phyloP scores from a whole-genome alignment of 2,329 filamentous ascomycete species.

The Myrmaecium sp. region DNA sequence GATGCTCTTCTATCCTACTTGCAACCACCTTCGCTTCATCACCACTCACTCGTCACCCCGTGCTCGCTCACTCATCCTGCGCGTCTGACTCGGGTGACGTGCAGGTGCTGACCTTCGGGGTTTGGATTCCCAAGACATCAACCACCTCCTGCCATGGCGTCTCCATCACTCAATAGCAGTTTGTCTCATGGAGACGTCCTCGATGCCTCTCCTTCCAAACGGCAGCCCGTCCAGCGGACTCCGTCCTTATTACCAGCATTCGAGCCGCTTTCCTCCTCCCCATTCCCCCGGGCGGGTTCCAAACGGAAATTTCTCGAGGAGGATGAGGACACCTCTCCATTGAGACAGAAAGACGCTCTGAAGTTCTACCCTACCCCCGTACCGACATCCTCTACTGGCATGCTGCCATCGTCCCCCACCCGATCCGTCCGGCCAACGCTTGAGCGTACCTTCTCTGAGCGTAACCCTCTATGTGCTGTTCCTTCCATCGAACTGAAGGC shows the following conservation, averaged over 20 bases:
- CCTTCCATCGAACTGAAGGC: constrained; percentile 67
- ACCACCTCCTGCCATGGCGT: too few relatives aligned
- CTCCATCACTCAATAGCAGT: constrained; percentile 6
- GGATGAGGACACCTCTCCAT: constrained; percentile 30
- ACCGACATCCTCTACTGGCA: constrained; percentile 83
- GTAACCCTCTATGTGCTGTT: constrained; percentile 66
- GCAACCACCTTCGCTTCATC: too few relatives aligned
- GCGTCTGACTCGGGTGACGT: too few relatives aligned
- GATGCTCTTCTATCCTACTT: constrained; percentile 7
- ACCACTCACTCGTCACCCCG: too few relatives aligned
- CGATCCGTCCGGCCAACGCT: constrained; percentile 33
- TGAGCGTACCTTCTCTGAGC: constrained; percentile 53
- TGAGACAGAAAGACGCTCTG: constrained; percentile 31
- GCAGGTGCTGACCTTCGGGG: too few relatives aligned
- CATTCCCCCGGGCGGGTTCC: constrained; percentile 46
- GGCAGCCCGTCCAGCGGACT: too few relatives aligned
- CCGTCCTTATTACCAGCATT: constrained; percentile 62
- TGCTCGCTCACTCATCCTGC: too few relatives aligned
- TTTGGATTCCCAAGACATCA: too few relatives aligned
- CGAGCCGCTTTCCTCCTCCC: constrained; percentile 64
- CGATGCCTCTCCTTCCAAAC: too few relatives aligned
- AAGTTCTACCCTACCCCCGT: constrained; percentile 81
- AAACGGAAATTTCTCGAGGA: constrained; percentile 56
- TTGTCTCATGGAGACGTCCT: too few relatives aligned
- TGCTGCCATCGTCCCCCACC: constrained; percentile 65